Evolutionary conservation across 495 filamentous ascomycete genomes (phyloP).

Genomic region (Podospora pseudopauciseta): DNA sequence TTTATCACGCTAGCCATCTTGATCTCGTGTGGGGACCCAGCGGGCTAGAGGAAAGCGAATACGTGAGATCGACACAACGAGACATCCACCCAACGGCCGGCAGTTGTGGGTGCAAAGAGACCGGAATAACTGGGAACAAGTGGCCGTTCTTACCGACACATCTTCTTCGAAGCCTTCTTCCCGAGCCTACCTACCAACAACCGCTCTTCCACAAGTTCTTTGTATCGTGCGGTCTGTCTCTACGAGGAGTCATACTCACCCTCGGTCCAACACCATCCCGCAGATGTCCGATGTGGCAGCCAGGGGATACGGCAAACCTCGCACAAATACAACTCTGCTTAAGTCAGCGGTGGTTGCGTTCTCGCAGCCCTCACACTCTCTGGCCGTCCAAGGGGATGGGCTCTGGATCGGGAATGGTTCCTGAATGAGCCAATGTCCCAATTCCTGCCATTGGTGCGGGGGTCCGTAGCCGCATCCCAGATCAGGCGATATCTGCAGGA

Average conservation of each 20-base stretch:
- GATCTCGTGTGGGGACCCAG: not conserved
- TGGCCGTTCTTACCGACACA: not conserved
- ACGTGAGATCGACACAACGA: slow-evolving; percentile 9
- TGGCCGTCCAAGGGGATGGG: not conserved
- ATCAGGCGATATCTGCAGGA: slow-evolving; percentile 32
- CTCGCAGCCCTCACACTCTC: not conserved
- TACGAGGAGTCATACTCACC: not conserved
- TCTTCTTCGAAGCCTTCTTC: too few relatives aligned
- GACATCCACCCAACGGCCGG: slow-evolving; percentile 5
- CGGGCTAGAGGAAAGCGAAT: not conserved
- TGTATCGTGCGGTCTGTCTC: not conserved
- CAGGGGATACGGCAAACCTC: not conserved
- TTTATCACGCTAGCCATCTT: not conserved
- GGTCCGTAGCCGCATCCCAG: slow-evolving; percentile 22
- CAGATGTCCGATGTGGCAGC: not conserved
- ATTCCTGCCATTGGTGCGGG: slow-evolving; percentile 24
- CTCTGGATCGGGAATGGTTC: slow-evolving; percentile 21
- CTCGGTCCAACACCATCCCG: not conserved
- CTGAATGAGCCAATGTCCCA: slow-evolving; percentile 11
- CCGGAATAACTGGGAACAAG: not conserved
- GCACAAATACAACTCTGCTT: not conserved
- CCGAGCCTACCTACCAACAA: not conserved
- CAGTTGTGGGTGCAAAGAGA: not conserved
- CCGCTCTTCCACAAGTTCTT: not conserved
- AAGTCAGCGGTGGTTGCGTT: slow-evolving; percentile 7